Percentiles rank a stretch among this genome's conserved stretches.
Conservation (phyloP, 2,329 filamentous ascomycete genomes). For the Coniochaeta sp. region DNA sequence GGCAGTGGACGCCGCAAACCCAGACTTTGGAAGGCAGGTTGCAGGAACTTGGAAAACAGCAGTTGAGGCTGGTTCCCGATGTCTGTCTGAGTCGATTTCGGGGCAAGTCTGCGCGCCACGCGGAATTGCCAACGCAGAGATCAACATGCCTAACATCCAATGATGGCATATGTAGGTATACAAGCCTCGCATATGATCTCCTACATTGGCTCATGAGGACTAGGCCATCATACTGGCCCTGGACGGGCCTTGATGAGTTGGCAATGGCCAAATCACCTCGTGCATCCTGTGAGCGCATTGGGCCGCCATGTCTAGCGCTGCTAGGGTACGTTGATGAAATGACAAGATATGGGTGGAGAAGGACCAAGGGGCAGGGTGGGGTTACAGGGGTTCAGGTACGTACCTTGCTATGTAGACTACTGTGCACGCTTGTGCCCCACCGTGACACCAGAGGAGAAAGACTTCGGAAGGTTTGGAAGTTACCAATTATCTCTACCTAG, state of each 20-base stretch:
- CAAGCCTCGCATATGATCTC: too few species aligned
- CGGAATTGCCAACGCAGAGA: background rate
- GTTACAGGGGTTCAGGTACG: background rate
- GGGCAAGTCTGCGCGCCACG: background rate
- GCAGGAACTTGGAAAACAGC: background rate
- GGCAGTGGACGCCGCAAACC: background rate
- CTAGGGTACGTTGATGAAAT: background rate
- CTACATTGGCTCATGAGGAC: too few species aligned
- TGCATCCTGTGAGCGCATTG: background rate
- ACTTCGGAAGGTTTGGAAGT: background rate
- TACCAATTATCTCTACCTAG: background rate
- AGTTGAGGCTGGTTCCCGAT: background rate
- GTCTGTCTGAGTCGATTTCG: background rate
- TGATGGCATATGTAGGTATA: background rate
- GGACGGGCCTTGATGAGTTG: background rate
- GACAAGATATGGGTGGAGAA: background rate
- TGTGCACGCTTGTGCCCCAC: background rate
- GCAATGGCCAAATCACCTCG: conserved; percentile 1
- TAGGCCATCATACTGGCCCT: background rate
- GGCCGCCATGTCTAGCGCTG: background rate
- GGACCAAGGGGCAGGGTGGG: background rate
- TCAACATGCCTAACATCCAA: background rate
- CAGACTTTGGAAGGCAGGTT: background rate
- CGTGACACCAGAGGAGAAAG: background rate
- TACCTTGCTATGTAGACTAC: too few species aligned